Percentiles rank a stretch among this genome's conserved stretches.
phyloP scores from a whole-genome alignment of 768 basidiomycete species.

The Tylopilus subfusipes region DNA sequence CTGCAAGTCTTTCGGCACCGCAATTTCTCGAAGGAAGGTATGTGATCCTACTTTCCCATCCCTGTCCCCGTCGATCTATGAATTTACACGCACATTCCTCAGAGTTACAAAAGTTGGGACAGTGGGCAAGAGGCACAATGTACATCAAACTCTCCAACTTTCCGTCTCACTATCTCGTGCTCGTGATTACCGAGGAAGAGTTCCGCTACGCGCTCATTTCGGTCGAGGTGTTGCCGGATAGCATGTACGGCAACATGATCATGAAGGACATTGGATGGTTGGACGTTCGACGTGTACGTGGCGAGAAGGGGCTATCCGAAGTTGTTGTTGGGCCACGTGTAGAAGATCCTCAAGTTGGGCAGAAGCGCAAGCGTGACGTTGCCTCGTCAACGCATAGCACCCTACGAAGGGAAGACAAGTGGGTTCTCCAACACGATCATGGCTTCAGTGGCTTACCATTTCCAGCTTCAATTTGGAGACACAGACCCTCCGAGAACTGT shows the following conservation, averaged over 20 bases:
- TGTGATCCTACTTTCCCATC: constrained; percentile 5
- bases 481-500: constrained; percentile 70
- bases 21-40: constrained; percentile 66
- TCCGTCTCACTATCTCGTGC: constrained; percentile 77
- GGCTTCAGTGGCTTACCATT: background rate
- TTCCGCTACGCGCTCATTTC: constrained; percentile 82
- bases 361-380: constrained; percentile 31
- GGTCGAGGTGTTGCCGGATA: constrained; percentile 50
- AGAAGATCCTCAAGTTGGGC: constrained; percentile 23
- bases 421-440: constrained; percentile 3
- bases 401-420: constrained; percentile 29
- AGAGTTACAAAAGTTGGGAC: constrained; percentile 75
- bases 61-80: background rate
- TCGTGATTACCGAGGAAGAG: constrained; percentile 74
- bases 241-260: constrained; percentile 55
- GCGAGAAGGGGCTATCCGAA: constrained; percentile 32
- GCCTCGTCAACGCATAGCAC: background rate
- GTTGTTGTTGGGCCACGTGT: constrained; percentile 9
- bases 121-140: constrained; percentile 54
- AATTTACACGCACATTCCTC: background rate
- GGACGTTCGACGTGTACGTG: constrained; percentile 64
- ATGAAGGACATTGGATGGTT: constrained; percentile 82
- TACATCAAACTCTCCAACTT: constrained; percentile 79
- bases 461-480: constrained; percentile 64
- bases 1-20: constrained; percentile 66